A percentile compares a stretch with the other conserved stretches of the same genome.
Conservation (phyloP, 2,329 filamentous ascomycete species). For the Phialophora tarda region DNA sequence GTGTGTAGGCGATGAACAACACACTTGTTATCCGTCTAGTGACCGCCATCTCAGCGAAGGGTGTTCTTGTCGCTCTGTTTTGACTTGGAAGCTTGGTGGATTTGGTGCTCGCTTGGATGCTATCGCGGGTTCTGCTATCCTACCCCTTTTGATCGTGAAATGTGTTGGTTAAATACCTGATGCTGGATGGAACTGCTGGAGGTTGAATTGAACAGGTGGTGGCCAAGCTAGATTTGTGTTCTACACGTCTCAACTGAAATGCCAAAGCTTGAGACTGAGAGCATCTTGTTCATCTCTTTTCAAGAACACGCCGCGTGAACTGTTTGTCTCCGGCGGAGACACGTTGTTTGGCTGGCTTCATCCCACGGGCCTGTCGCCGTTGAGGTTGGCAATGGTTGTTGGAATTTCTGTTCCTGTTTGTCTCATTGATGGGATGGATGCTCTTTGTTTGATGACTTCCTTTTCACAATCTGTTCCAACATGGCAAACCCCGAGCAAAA, state of each 20-base stretch:
- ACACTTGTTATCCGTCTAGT: not conserved
- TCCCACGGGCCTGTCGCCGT: not conserved
- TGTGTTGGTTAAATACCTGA: no score
- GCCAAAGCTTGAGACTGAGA: not conserved
- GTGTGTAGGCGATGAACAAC: not conserved
- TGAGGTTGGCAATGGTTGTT: not conserved
- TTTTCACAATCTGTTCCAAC: not conserved
- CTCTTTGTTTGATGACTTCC: slow-evolving; percentile 6
- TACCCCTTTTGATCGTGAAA: not conserved
- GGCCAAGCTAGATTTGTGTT: not conserved
- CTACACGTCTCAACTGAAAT: not conserved
- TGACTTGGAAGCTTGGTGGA: not conserved
- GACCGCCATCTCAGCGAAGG: not conserved
- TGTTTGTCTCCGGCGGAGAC: not conserved
- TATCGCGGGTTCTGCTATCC: not conserved
- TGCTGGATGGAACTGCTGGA: not conserved
- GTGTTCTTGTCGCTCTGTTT: not conserved
- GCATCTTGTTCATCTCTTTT: not conserved
- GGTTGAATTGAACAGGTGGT: not conserved
- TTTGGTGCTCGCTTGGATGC: not conserved
- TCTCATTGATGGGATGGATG: not conserved
- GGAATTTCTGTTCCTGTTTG: slow-evolving; percentile 6
- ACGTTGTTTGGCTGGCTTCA: not conserved
- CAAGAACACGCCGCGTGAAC: not conserved
- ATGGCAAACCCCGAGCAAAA: not conserved